Evolutionary conservation across 2,329 filamentous ascomycete species (phyloP), one percentile per base, ranked within the genome.

Genomic region (Colletotrichum sp.): DNA sequence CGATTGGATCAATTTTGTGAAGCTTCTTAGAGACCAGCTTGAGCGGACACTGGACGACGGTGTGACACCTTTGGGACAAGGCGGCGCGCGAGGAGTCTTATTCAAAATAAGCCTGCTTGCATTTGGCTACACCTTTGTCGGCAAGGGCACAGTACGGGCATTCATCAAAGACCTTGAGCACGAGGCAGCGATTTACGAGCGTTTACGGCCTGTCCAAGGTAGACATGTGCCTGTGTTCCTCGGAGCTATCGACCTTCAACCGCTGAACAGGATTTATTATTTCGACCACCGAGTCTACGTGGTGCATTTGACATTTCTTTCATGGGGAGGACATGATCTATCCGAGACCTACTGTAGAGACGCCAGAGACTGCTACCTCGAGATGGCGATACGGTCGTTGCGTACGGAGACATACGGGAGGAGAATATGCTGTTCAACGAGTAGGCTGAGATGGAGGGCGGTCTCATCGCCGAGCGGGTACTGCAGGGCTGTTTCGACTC

Each of bases 51-150:
- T 83, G 3, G 83, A 83, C 57, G 69, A 81, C 34, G 80, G 83
- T 5, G 79, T 83, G 27, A 70, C 73, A 3, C 76, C 66, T 16
- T 70, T 86, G 0, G 73, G 77, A 9, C 24, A 77, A 24, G 69
- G 77, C 33, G 82, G 85, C 9, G 77, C 83, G 1, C 80, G 81
- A 13, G 81, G 84, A 24, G 83, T 81, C 7, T 76, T 87, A 9
- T 87, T 88, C 75, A 78, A 81, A 69, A 76, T 87, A 7, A 84
- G 82, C 11, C 79, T 88, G 54, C 76, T 83, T 29, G 77, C 73
- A 4, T 82, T 86, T 73, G 81, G 84, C 73, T 88, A 88, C 78
- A 85, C 82, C 4, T 83, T 88, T 64, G 78, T 84, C 34, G 78
- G 81, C 63, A 88, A 88, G 76, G 82, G 82, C 27, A 86, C 80